Percentiles rank a stretch among this genome's conserved stretches.
Evolutionary conservation across 108 stramenopile species (phyloP).

Genomic region (Pseudonitzschia delicatissima): DNA sequence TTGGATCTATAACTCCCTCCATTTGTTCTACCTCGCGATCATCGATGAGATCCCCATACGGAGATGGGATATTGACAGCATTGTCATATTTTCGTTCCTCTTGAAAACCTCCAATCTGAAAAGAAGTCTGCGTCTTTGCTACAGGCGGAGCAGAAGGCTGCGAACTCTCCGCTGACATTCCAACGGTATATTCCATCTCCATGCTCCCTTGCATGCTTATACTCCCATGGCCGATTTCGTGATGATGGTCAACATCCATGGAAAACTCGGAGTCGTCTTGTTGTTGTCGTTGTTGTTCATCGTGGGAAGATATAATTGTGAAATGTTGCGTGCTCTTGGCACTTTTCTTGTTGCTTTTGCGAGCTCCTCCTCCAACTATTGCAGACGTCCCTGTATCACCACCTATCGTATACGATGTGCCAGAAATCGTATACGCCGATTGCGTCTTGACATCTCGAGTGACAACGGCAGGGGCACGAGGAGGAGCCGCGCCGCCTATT

Average conservation of each 20-base stretch:
- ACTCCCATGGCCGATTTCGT: not conserved
- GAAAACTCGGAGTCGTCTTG: not conserved
- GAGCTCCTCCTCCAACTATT: not conserved
- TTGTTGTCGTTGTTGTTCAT: not conserved
- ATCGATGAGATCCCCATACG: too few relatives aligned
- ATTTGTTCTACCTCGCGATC: slow-evolving; percentile 44
- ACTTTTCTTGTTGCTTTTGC: not conserved
- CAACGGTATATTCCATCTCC: not conserved
- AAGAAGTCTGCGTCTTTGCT: slow-evolving; percentile 6
- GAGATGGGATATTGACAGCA: not conserved
- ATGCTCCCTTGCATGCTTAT: too few relatives aligned
- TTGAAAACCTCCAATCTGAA: not conserved
- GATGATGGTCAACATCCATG: slow-evolving; percentile 4
- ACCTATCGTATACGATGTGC: not conserved
- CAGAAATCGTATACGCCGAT: not conserved
- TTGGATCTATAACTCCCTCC: slow-evolving; percentile 52
- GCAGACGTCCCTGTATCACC: not conserved
- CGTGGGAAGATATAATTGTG: slow-evolving; percentile 6
- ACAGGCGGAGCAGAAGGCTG: not conserved
- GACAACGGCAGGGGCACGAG: not conserved
- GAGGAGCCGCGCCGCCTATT: not conserved
- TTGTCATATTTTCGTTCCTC: not conserved
- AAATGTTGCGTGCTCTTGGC: slow-evolving; percentile 1
- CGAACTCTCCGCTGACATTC: not conserved
- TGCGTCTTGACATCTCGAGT: not conserved